These are phyloP conservation scores for Penicillium sp. DNA, from an alignment of 2,329 filamentous ascomycete genomes.

Conservation along the genomic window DNA sequence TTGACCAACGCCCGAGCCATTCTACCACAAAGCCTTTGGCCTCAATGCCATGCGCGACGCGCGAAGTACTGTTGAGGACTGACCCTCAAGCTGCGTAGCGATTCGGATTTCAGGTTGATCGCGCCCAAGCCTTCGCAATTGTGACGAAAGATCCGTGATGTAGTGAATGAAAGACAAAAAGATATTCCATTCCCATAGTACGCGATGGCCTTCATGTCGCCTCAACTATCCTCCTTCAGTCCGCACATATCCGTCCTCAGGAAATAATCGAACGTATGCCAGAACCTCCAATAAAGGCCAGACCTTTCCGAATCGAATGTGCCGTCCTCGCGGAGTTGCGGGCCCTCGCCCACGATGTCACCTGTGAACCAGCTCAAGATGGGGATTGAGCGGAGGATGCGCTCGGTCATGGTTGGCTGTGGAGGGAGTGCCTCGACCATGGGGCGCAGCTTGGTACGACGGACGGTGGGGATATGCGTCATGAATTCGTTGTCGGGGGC, in stretches of 20 bases:
- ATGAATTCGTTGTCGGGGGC: conserved; percentile 40
- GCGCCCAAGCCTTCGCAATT: neutral
- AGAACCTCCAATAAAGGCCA: conserved; percentile 53
- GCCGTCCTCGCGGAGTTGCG: conserved; percentile 39
- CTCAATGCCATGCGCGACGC: neutral
- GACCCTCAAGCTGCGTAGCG: neutral
- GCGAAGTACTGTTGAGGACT: neutral
- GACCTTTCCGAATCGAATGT: conserved; percentile 61
- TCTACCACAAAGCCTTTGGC: neutral
- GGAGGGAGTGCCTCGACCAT: conserved; percentile 63
- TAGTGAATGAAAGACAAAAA: neutral
- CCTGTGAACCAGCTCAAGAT: conserved; percentile 63
- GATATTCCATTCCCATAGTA: neutral
- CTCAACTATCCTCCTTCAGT: conserved; percentile 44
- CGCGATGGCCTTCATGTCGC: neutral
- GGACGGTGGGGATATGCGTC: conserved; percentile 58
- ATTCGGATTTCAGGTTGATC: neutral
- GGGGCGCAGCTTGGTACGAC: conserved; percentile 56
- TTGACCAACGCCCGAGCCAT: neutral
- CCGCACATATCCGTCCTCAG: conserved; percentile 56
- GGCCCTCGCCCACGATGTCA: conserved; percentile 42
- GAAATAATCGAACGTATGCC: conserved; percentile 48
- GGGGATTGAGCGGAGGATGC: conserved; percentile 57
- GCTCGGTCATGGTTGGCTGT: conserved; percentile 56
- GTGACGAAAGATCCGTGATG: neutral